Evolutionary conservation across 768 basidiomycete species (phyloP), one percentile per base, ranked within the genome.

Genomic region (Calocybe cyanea): DNA sequence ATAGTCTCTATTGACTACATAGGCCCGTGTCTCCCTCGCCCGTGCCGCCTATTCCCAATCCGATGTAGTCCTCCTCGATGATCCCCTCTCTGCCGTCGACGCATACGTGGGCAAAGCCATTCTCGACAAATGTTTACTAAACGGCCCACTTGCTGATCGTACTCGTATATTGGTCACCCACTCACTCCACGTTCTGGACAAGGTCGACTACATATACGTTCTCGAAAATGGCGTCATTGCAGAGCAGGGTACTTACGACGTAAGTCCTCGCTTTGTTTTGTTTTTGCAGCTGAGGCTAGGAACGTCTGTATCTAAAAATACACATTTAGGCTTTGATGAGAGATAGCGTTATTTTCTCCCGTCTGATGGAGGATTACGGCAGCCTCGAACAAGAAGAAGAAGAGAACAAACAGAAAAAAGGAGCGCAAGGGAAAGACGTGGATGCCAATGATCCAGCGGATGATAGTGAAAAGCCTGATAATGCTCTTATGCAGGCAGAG

Each of bases 21-120:
- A 85, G 76, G 83, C 85, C 30, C 80, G 85, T 14, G 75, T 88
- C 3, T 83, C 82, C 1, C 66, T 90, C 18, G 90, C 89, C 0
- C 70, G 90, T 18, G 87, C 87, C 0, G 83, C 84, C 1, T 93
- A 91, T 56, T 81, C 85, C 2, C 66, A 73, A 0, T 73, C 84
- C 1, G 84, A 89, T 48, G 73, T 92, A 42, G 78, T 88, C 31
- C 74, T 92, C 10, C 72, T 92, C 18, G 89, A 93, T 56, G 90
- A 93, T 58, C 85, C 89, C 13, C 75, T 92, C 24, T 80, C 81
- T 28, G 87, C 88, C 0, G 81, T 91, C 9, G 88, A 91, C 51
- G 78, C 86, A 0, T 80, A 85, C 51, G 87, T 90, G 4, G 83
- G 84, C 7, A 80, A 81, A 52, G 70, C 71, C 21, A 77, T 87